Evolutionary conservation across 2,329 filamentous ascomycete species (phyloP).

Genomic region (Aspergillaceae sp.): DNA sequence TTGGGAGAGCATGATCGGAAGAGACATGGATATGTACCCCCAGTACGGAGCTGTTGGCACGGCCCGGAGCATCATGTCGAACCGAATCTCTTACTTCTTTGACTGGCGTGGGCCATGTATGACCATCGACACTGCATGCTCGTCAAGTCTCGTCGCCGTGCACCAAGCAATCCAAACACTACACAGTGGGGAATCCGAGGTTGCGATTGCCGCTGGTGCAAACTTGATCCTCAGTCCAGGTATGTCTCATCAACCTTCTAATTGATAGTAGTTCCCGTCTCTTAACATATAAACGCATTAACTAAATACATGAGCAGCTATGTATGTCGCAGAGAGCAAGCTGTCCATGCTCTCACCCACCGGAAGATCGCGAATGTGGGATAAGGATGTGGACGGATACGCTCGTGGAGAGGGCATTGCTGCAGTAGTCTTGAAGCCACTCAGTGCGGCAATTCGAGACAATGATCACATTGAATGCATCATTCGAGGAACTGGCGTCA

Average conservation of each 20-base stretch:
- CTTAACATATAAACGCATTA: background rate
- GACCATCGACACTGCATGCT: conserved; percentile 1
- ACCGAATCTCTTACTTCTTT: conserved; percentile 1
- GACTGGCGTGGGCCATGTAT: conserved; percentile 1
- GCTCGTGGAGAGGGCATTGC: conserved; percentile 1
- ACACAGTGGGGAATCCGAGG: conserved; percentile 10
- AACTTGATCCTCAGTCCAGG: conserved; percentile 17
- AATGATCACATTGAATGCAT: background rate
- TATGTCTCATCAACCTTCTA: conserved; percentile 3
- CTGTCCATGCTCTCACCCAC: conserved; percentile 39
- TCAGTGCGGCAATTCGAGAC: background rate
- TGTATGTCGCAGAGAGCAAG: conserved; percentile 7
- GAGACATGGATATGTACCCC: conserved; percentile 10
- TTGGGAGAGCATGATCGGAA: conserved; percentile 10
- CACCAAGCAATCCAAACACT: conserved; percentile 13
- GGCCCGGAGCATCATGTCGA: conserved; percentile 9
- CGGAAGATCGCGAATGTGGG: conserved; percentile 40
- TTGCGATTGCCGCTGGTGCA: conserved; percentile 17
- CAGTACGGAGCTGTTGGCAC: conserved; percentile 14
- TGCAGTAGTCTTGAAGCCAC: background rate
- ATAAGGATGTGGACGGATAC: background rate
- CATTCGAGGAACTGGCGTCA: background rate
- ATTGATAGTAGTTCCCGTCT: background rate
- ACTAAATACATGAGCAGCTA: background rate
- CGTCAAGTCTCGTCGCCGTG: background rate